These are phyloP conservation scores for Beverwykella pulmonaria DNA, from an alignment of 495 filamentous ascomycete species.

Conservation along the genomic window DNA sequence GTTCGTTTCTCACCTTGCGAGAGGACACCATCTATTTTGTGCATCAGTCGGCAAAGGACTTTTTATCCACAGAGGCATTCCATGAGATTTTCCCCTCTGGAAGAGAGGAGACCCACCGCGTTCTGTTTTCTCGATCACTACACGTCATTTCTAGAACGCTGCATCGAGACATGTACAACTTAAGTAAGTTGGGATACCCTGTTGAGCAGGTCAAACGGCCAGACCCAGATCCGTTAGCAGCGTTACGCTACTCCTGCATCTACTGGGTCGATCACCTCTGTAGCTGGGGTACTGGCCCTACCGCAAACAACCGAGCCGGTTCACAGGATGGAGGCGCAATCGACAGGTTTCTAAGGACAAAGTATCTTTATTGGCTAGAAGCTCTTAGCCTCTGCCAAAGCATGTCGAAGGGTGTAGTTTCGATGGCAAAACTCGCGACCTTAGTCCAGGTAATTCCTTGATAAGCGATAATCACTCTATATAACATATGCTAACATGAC, in stretches of 20 bases:
- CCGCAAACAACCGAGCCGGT: no score
- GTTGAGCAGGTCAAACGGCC: background rate
- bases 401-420: no score
- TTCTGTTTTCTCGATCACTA: background rate
- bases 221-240: background rate
- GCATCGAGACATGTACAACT: background rate
- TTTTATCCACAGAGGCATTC: background rate
- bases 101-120: background rate
- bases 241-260: background rate
- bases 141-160: background rate
- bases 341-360: no score
- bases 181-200: background rate
- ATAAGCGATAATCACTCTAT: no score
- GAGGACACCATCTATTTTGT: background rate
- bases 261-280: no score
- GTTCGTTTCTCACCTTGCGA: background rate
- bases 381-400: no score
- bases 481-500: no score
- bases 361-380: no score
- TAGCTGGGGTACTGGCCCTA: no score
- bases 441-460: no score
- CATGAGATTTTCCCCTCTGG: background rate
- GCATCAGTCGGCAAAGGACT: slow-evolving; percentile 1
- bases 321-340: no score
- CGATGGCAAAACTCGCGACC: no score